Base-by-base conservation (phyloP, 2,329 filamentous ascomycete genomes). In the Sporothrix variecibatus region DNA sequence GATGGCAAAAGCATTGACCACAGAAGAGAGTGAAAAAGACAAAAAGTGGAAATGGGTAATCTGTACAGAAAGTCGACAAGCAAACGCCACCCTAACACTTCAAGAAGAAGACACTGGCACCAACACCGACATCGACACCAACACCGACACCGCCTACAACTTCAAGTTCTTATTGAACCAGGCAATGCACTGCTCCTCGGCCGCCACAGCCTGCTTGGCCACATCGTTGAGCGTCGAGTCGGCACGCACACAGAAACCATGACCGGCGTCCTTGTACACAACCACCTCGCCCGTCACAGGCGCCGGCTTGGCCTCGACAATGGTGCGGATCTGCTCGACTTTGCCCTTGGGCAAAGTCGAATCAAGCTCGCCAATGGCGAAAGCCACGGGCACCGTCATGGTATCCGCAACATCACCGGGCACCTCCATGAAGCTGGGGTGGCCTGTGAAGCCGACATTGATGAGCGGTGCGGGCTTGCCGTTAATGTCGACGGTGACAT, bases 401-500 rank as follows among this genome's bases (percentile, higher is more conserved):
- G 81, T 82, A 68, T 90, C 88, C 12, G 75, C 81, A 40, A 82
- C 82, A 71, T 90, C 88, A 12, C 74, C 80, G 0, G 86, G 86
- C 2, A 90, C 72, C 0, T 77, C 78, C 31, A 91, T 75, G 28
- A 84, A 77, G 68, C 84, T 87, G 2, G 88, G 88, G 77, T 90
- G 88, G 11, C 84, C 87, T 0, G 85, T 84, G 77, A 89, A 89
- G 8, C 79, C 86, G 7, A 83, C 86, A 76, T 89, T 85, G 58
- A 89, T 80, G 11, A 90, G 82, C 2, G 82, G 75, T 79, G 78
- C 51, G 77, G 80, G 23, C 80, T 78, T 38, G 43, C n/a, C 58
- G 34, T 67, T 58, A 23, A 49, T n/a, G 31, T 73, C 74, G 2
- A 73, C 73, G 43, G 72, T 75, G 40, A 76, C 76, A 56, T 75